phyloP scores from a whole-genome alignment of 1,139 yeast species.

The Petasospora rhodanensis region DNA sequence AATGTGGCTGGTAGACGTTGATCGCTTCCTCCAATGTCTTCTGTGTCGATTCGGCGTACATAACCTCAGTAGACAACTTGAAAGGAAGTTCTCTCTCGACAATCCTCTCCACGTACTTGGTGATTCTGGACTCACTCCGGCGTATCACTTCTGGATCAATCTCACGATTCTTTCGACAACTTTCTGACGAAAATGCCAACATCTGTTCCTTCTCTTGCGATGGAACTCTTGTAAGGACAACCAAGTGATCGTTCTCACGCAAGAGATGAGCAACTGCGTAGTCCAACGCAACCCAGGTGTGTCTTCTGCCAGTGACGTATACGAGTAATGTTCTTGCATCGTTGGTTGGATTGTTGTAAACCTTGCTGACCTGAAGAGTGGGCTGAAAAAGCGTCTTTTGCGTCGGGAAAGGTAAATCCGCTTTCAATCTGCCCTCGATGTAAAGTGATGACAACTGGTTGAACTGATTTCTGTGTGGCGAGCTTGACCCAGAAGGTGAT shows the following conservation, averaged over 20 bases:
- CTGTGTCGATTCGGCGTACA: slow-evolving; percentile 9
- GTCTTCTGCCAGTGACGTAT: slow-evolving; percentile 64
- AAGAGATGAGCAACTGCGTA: slow-evolving; percentile 52
- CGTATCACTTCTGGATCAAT: too few relatives aligned
- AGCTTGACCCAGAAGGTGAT: too few relatives aligned
- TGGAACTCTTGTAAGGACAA: slow-evolving; percentile 46
- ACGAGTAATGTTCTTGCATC: slow-evolving; percentile 46
- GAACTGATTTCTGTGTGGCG: too few relatives aligned
- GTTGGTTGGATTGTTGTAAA: too few relatives aligned
- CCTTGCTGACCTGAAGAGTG: too few relatives aligned
- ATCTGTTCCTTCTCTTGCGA: too few relatives aligned
- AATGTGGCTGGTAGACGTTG: slow-evolving; percentile 57
- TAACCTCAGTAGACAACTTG: slow-evolving; percentile 54
- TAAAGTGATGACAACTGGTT: too few relatives aligned
- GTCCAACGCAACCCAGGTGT: slow-evolving; percentile 79
- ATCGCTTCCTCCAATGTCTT: slow-evolving; percentile 55
- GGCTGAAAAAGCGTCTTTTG: too few relatives aligned
- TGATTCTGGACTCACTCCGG: slow-evolving; percentile 38
- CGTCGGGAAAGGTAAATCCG: too few relatives aligned
- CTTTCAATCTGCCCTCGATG: too few relatives aligned
- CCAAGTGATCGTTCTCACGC: slow-evolving; percentile 60
- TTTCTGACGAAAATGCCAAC: too few relatives aligned
- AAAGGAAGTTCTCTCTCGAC: slow-evolving; percentile 41
- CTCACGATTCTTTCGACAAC: too few relatives aligned
- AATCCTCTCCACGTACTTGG: slow-evolving; percentile 44